Percentiles rank a stretch among this genome's conserved stretches.
phyloP scores from a whole-genome alignment of 192 early-diverging fungal species.

The Thamnidium elegans region DNA sequence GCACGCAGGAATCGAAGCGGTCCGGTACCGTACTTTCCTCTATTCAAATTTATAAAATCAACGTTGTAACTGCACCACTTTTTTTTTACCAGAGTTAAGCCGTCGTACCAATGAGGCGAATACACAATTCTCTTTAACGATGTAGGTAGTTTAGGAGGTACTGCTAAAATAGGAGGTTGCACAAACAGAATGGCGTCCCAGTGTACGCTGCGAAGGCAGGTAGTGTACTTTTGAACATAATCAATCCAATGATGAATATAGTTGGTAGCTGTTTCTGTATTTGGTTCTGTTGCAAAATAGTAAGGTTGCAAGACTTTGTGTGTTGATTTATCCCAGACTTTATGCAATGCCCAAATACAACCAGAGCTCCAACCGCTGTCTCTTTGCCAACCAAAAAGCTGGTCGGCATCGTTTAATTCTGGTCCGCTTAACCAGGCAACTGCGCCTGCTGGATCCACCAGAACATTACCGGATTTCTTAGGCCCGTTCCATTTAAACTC shows the following conservation, averaged over 20 bases:
- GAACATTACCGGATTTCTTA: conserved; percentile 27
- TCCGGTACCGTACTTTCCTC: conserved; percentile 49
- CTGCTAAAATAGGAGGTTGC: conserved; percentile 52
- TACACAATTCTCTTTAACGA: conserved; percentile 46
- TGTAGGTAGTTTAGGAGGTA: conserved; percentile 44
- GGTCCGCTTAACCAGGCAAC: conserved; percentile 42
- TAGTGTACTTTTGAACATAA: conserved; percentile 37
- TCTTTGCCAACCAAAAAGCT: conserved; percentile 44
- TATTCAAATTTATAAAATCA: conserved; percentile 52
- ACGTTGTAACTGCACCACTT: conserved; percentile 56
- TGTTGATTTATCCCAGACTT: conserved; percentile 44
- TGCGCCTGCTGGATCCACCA: conserved; percentile 44
- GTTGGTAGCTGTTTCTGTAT: conserved; percentile 34
- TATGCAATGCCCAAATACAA: conserved; percentile 57
- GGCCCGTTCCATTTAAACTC: conserved; percentile 50
- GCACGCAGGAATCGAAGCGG: conserved; percentile 43
- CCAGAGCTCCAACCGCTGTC: conserved; percentile 35
- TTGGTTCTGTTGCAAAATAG: conserved; percentile 49
- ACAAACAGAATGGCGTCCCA: conserved; percentile 52
- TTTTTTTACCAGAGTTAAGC: conserved; percentile 58
- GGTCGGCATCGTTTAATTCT: conserved; percentile 33
- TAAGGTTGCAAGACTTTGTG: conserved; percentile 28
- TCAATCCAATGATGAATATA: conserved; percentile 41
- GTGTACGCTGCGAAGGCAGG: conserved; percentile 44
- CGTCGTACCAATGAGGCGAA: conserved; percentile 61